Base-by-base conservation (phyloP, 371 early-diverging fungal genomes). In the Apophysomyces trapeziformis region DNA sequence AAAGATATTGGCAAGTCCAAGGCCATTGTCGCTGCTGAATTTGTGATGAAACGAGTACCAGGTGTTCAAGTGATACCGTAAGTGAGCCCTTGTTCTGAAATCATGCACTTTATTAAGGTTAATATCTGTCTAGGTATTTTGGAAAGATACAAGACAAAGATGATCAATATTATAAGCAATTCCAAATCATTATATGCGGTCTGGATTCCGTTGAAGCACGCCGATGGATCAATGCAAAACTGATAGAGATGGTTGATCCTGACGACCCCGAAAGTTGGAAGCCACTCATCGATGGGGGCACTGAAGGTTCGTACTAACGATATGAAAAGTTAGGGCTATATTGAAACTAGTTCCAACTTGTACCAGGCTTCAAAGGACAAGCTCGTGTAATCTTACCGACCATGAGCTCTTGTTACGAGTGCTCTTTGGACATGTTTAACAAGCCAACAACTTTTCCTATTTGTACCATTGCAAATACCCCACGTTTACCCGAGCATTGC, bases 381-480 rank as follows among this genome's bases (percentile, higher is more conserved):
- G 89, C 94, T 2, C 88, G 97, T 63, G 92, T 97, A 5, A 96
- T 98, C 60, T 68, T 96, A 37, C 96, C 96, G 0, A 85, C 85
- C 4, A 80, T 90, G 41, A 89, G 87, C 7, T 88, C 93, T 2
- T 95, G 95, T 70, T 93, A 92, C 62, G 95, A 95, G 72, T 95
- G 95, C 69, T 89, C 93, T 0, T 72, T 94, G 63, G 90, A 90
- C 61, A 85, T 95, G 90, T 80, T 90, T 58, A 87, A 87, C 64
- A 85, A 91, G 64, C 92, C 89, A 36, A 94, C 89, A 59, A 92
- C 95, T 0, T 96, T 89, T 63, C 95, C 99, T n/a, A 94, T 99
- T n/a, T 99, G 99, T 75, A 99, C 99, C 0, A 98, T 99, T 72
- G 89, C 99, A 14, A 91, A 93, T 36, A 98, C 96, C 12, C 99